phyloP scores from a whole-genome alignment of 805 yeast species.

The Grigorovia jiainica region DNA sequence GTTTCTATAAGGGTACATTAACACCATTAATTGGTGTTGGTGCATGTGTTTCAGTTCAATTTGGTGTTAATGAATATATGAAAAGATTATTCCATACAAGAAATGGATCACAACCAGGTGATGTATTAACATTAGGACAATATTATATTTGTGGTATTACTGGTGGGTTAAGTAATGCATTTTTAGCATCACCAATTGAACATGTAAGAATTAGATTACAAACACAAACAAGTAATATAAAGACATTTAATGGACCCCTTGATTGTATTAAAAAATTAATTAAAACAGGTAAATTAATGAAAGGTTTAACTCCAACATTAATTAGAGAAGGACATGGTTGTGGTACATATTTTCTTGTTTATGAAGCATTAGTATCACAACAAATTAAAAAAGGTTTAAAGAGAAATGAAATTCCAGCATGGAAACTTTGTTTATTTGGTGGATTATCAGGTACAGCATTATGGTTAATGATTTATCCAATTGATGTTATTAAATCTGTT shows the following conservation, averaged over 20 bases:
- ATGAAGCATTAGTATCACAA: conserved; percentile 72
- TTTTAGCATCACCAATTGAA: conserved; percentile 88
- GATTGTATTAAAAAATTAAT: conserved; percentile 41
- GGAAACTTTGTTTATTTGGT: conserved; percentile 80
- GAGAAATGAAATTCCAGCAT: conserved; percentile 72
- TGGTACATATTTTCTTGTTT: conserved; percentile 82
- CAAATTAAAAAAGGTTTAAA: conserved; percentile 31
- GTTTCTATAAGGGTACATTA: conserved; percentile 87
- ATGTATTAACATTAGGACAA: conserved; percentile 39
- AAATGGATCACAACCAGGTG: conserved; percentile 26
- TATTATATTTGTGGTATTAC: conserved; percentile 81
- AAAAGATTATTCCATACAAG: conserved; percentile 57
- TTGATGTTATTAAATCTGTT: conserved; percentile 85
- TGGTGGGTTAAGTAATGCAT: conserved; percentile 89
- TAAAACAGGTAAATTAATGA: conserved; percentile 51
- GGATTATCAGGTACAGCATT: conserved; percentile 83
- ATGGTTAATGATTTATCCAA: conserved; percentile 80
- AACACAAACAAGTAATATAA: conserved; percentile 39
- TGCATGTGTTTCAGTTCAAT: conserved; percentile 93
- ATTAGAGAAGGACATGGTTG: conserved; percentile 80
- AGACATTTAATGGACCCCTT: conserved; percentile 44
- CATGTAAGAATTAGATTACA: conserved; percentile 90
- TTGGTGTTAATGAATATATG: conserved; percentile 91
- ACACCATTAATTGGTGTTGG: conserved; percentile 96
- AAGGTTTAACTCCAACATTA: conserved; percentile 77